Base-by-base conservation (phyloP, 148 eudicot genomes). In the Tetragonia tetragonoides region DNA sequence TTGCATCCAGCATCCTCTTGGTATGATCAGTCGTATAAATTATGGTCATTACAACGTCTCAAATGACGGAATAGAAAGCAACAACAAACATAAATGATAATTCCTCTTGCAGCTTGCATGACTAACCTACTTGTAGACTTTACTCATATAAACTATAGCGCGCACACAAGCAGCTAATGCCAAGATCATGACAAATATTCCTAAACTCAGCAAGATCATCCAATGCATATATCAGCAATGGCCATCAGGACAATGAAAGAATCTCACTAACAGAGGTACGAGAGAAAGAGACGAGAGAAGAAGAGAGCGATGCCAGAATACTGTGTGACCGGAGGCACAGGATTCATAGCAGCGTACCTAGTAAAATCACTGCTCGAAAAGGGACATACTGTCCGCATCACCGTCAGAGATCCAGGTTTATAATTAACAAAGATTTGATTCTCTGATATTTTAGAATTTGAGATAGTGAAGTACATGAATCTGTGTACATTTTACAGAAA, bases 301-400 rank as follows among this genome's bases (percentile, higher is more conserved):
- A 7, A 54, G 17, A 11, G 64, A 62, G 74, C 77, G 60, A 94
- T 95, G 98, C 89, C 88, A 3, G 91, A 87, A 66, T 95, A 91
- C 54, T 92, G 97, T 74, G 96, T 95, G 53, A 95, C 99, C 5
- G 99, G 99, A 23, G 99, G 99, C 23, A 91, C 97, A 0, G 99
- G 99, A 7, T 88, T 95, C 78, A 91, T 95, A 72, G 99, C 94
- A 71, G 87, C 93, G 53, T 86, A 91, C 86, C 80, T 95, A 5
- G 87, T 92, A 57, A 91, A 90, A 68, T 81, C 91, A 1, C 81
- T 95, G 78, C 87, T 95, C 18, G 85, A 88, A 56, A 79, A 78
- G 57, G 99, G 99, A 40, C 86, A 95, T 57, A 73, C 53, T 23
- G 99, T 95, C 21, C 87, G 96, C 49, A 85, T 96, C 68, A 95